phyloP scores from a whole-genome alignment of 2,329 filamentous ascomycete species.

The Trichothecium sympodiale region DNA sequence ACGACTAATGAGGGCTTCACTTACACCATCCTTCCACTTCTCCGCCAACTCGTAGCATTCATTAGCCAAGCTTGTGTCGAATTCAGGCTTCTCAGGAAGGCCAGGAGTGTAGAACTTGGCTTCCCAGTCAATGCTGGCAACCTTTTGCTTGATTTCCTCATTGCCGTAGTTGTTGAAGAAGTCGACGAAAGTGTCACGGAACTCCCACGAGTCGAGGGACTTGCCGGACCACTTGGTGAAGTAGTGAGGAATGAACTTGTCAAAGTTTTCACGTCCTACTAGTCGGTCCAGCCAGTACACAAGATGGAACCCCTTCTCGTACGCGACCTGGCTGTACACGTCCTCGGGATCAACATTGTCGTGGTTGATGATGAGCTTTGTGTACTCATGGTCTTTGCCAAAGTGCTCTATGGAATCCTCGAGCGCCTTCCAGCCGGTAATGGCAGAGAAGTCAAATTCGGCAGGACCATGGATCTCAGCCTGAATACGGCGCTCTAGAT shows the following conservation, averaged over 20 bases:
- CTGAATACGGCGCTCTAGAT: conserved; percentile 78
- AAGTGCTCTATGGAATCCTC: conserved; percentile 70
- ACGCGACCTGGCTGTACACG: conserved; percentile 83
- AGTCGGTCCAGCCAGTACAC: conserved; percentile 83
- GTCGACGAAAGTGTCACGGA: conserved; percentile 75
- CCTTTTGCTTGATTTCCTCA: conserved; percentile 48
- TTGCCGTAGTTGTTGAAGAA: conserved; percentile 67
- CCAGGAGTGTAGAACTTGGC: conserved; percentile 81
- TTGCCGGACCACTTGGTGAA: conserved; percentile 77
- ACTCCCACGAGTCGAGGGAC: conserved; percentile 87
- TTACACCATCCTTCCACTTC: conserved; percentile 61
- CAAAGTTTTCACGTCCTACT: conserved; percentile 76
- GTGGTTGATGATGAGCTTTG: conserved; percentile 77
- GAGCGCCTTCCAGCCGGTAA: conserved; percentile 89
- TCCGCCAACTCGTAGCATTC: conserved; percentile 72
- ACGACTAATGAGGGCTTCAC: conserved; percentile 8
- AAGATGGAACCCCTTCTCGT: conserved; percentile 95
- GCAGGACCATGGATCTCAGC: conserved; percentile 69
- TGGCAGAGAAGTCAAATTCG: conserved; percentile 86
- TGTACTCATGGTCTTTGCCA: conserved; percentile 82
- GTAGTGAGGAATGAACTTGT: conserved; percentile 93
- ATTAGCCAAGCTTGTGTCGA: conserved; percentile 80
- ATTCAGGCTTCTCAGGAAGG: conserved; percentile 78
- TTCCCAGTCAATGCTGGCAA: conserved; percentile 78
- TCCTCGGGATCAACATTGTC: conserved; percentile 92